These are phyloP conservation scores for Dictyostelium brefeldianum DNA, from an alignment of 78 protist species.

Conservation along the genomic window DNA sequence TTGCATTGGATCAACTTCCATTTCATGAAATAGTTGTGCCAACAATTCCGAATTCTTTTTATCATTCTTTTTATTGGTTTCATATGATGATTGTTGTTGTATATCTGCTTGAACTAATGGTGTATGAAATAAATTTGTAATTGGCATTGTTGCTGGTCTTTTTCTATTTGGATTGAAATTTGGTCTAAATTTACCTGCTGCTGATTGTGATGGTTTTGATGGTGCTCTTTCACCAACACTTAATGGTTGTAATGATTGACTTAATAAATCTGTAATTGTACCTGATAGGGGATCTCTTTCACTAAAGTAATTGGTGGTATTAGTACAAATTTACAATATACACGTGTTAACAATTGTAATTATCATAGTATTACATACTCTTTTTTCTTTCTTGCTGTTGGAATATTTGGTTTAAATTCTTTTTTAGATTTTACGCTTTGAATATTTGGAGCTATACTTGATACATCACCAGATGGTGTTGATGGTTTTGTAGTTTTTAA, in stretches of 20 bases:
- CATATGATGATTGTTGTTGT: conserved; percentile 16
- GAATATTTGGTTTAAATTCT: conserved; percentile 61
- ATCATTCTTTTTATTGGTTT: conserved; percentile 4
- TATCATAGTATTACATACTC: no score
- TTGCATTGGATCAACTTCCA: conserved; percentile 79
- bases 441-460: background rate
- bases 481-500: conserved; percentile 19
- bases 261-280: conserved; percentile 49
- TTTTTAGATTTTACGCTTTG: conserved; percentile 6
- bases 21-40: conserved; percentile 57
- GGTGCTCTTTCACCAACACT: background rate
- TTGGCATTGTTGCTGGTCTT: conserved; percentile 29
- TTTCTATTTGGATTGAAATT: conserved; percentile 6
- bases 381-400: conserved; percentile 27
- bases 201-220: background rate
- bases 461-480: background rate
- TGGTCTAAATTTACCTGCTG: background rate
- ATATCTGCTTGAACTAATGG: conserved; percentile 3
- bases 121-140: background rate
- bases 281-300: conserved; percentile 18
- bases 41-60: conserved; percentile 33
- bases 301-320: background rate
- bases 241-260: conserved; percentile 32
- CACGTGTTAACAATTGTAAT: background rate
- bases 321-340: background rate